Evolutionary conservation across 1,284 basidiomycete genomes (phyloP), one percentile per base, ranked within the genome.

Genomic region (Rhodofomes roseus): DNA sequence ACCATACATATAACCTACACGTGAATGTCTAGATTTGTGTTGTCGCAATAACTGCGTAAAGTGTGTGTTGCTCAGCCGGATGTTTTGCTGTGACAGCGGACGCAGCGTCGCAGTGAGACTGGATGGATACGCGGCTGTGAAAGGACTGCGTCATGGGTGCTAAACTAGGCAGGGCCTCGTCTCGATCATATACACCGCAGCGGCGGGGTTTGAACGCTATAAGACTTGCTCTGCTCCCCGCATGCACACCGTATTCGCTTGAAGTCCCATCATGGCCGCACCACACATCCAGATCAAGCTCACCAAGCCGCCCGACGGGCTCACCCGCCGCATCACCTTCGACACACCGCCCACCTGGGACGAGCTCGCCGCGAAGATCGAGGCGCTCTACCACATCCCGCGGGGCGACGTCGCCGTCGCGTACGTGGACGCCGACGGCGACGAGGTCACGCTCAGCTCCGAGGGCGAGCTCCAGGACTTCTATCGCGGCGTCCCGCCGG

Each of bases 381-480:
- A 80, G 40, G 59, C 69, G 27, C 73, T 90, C 25, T 91, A 82
- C 72, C 68, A 70, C 55, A 85, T 92, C 46, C 80, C 86, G 11
- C 60, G 73, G 55, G 77, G 80, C 59, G 79, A 78, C 54, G 74
- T 90, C 56, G 87, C 79, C 2, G 85, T 89, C 39, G 84, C 85
- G 34, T 92, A 92, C 70, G 60, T 85, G 53, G 89, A 92, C 71
- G 69, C 69, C 37, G 89, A 91, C 65, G 80, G 81, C 37, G 89
- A 92, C 67, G 82, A 87, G 62, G 82, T 92, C 60, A 91, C 89
- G 12, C 76, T 90, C 61, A 88, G 81, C 71, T 83, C 88, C 4
- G 78, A 90, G 58, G 84, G 85, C 39, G 87, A 90, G 70, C 77
- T 89, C 11, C 77, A 79, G 57, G 86, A 85, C 65, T 90, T 77